A percentile compares a stretch with the other conserved stretches of the same genome.
Conservation (phyloP, 2,329 filamentous ascomycete species). For the Colletotrichum lini region DNA sequence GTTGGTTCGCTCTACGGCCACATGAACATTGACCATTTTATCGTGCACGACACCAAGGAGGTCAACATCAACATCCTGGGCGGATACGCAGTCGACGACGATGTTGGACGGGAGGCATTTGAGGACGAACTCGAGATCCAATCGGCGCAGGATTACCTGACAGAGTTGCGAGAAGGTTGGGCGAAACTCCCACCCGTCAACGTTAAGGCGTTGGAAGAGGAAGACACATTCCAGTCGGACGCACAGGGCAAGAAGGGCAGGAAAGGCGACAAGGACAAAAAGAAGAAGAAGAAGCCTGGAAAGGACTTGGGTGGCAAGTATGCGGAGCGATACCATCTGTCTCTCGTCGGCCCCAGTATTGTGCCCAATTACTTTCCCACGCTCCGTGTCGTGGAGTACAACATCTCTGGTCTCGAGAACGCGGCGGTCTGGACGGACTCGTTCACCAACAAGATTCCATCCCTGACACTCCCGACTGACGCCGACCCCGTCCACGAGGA, state of each 20-base stretch:
- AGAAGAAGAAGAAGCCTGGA: conserved; percentile 67
- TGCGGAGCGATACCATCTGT: conserved; percentile 87
- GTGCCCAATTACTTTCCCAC: conserved; percentile 95
- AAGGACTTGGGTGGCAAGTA: conserved; percentile 81
- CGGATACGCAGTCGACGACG: conserved; percentile 45
- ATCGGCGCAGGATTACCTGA: conserved; percentile 85
- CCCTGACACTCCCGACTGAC: conserved; percentile 29
- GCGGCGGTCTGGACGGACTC: conserved; percentile 61
- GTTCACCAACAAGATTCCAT: conserved; percentile 5
- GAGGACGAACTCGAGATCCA: conserved; percentile 71
- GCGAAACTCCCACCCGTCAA: conserved; percentile 75
- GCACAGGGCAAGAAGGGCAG: conserved; percentile 54
- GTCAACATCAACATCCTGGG: conserved; percentile 71
- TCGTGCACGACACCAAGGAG: conserved; percentile 88
- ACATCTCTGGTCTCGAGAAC: conserved; percentile 82
- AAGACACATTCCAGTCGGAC: conserved; percentile 42
- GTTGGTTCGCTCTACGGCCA: conserved; percentile 87
- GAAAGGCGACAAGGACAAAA: conserved; percentile 57
- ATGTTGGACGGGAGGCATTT: conserved; percentile 53
- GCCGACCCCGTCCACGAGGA: conserved; percentile 46
- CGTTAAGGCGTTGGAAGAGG: conserved; percentile 35
- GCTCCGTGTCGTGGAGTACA: conserved; percentile 93
- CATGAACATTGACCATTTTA: conserved; percentile 99
- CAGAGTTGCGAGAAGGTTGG: conserved; percentile 85
- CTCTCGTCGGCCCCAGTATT: conserved; percentile 86